Conservation (phyloP, 1,284 basidiomycete genomes). For the Trichosporon sp. region DNA sequence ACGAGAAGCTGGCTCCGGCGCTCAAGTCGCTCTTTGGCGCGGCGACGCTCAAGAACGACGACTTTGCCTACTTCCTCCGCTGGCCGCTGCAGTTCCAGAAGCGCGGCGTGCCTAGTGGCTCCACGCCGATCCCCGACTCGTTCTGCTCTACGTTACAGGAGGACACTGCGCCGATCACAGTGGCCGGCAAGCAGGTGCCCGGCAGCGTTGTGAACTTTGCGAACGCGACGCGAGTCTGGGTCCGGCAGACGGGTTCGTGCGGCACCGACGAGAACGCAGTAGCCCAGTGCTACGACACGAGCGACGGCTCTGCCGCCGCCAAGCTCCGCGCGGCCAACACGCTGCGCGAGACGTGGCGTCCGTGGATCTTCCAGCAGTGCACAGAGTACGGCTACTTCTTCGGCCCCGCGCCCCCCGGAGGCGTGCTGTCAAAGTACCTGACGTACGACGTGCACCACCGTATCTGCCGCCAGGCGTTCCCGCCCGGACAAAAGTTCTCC, state of each 20-base stretch:
- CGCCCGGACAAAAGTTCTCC: slow-evolving; percentile 64
- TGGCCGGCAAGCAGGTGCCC: slow-evolving; percentile 27
- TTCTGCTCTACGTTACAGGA: slow-evolving; percentile 62
- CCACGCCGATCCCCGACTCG: slow-evolving; percentile 56
- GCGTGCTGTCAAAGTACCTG: slow-evolving; percentile 53
- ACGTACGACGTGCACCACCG: slow-evolving; percentile 72
- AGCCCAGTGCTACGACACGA: slow-evolving; percentile 81
- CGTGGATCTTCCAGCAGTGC: slow-evolving; percentile 85
- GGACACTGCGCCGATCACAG: slow-evolving; percentile 29
- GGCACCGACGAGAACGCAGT: slow-evolving; percentile 55
- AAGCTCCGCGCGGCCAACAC: slow-evolving; percentile 56
- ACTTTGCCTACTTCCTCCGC: slow-evolving; percentile 69
- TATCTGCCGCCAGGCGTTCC: slow-evolving; percentile 77
- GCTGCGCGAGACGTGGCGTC: slow-evolving; percentile 67
- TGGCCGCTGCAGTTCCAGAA: slow-evolving; percentile 54
- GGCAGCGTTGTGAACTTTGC: slow-evolving; percentile 66
- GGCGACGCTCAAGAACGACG: slow-evolving; percentile 61
- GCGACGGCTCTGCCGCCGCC: slow-evolving; percentile 55
- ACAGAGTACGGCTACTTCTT: slow-evolving; percentile 90
- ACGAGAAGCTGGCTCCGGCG: slow-evolving; percentile 49
- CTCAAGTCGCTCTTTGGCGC: slow-evolving; percentile 75
- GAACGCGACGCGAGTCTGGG: slow-evolving; percentile 54
- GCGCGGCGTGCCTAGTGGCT: neutral
- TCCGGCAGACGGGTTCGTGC: slow-evolving; percentile 54
- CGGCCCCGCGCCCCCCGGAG: slow-evolving; percentile 39